Evolutionary conservation across 2,329 filamentous ascomycete species (phyloP).

Genomic region (Aureobasidium zeae): DNA sequence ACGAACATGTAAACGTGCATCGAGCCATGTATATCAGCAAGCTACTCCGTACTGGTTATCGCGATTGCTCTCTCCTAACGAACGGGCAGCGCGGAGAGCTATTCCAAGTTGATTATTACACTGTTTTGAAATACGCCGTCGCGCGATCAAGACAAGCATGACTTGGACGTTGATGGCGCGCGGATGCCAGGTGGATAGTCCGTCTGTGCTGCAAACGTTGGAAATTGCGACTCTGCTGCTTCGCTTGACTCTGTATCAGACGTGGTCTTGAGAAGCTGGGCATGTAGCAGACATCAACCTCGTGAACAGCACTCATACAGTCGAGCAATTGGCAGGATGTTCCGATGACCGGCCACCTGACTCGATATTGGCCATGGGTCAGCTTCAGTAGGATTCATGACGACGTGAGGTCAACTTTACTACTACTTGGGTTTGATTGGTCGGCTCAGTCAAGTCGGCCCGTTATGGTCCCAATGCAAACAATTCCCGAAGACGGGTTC

Average conservation of each 20-base stretch:
- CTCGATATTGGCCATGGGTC: neutral
- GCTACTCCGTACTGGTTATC: neutral
- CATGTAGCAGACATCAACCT: too few species aligned
- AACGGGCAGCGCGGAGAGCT: conserved; percentile 2
- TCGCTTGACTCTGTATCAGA: conserved; percentile 10
- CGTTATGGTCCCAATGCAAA: neutral
- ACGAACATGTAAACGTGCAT: conserved; percentile 7
- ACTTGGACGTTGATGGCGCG: conserved; percentile 9
- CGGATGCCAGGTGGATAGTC: conserved; percentile 7
- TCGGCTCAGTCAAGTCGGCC: conserved; percentile 4
- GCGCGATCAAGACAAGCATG: neutral
- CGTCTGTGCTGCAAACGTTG: conserved; percentile 13
- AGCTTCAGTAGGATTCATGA: neutral
- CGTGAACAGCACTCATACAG: too few species aligned
- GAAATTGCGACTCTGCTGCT: conserved; percentile 15
- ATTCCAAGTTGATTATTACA: conserved; percentile 5
- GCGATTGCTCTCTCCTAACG: conserved; percentile 2
- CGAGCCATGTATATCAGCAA: conserved; percentile 4
- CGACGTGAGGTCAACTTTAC: conserved; percentile 8
- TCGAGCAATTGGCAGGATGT: neutral
- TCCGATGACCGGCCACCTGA: conserved; percentile 3
- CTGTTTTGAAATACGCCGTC: conserved; percentile 7
- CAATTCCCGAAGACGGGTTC: conserved; percentile 9
- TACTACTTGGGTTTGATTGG: conserved; percentile 4
- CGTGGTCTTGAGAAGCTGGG: neutral